Evolutionary conservation across 768 basidiomycete genomes (phyloP), one percentile per base, ranked within the genome.

Genomic region (Amanita rimosa): DNA sequence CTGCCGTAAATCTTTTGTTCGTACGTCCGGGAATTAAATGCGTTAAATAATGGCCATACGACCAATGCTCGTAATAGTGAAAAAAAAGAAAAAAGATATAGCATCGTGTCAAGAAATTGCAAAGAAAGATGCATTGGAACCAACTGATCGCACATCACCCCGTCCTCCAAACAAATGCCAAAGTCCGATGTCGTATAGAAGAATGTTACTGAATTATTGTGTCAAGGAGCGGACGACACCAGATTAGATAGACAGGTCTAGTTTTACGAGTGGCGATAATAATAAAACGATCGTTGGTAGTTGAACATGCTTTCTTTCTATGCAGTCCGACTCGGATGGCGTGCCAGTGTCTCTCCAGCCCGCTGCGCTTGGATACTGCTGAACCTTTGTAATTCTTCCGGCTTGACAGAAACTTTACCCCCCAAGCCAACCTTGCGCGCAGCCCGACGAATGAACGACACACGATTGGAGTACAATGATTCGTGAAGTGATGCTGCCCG

Each of bases 401-500:
- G 81, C 70, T 83, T 86, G 73, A 91, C 80, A 37, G 75, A 71
- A 50, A 90, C 70, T 70, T 82, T 83, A 58, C 79, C 75, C 46
- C 86, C 85, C 64, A 96, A 91, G 53, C 91, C 89, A 60, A 94
- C 87, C 68, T 86, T 86, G 67, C 85, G 78, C 49, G 77, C 83
- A 46, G 90, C 90, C 52, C 90, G 84, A 58, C 81, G 81, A 62
- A 98, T 82, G 78, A 97, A 98, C 54, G 78, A 81, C 47, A 90
- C 88, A 76, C 94, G 90, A 67, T 96, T 96, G 46, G 87, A 88
- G 77, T 96, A 97, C 57, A 95, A 64, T 9, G 86, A 88, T 67
- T 93, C 90, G 70, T 94, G 88, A 58, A 91, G 73, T 31, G 88
- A 91, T 11, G 86, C 87, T 22, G 80, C 88, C 58, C 94, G 89